Evolutionary conservation across 2,329 filamentous ascomycete genomes (phyloP).

Genomic region (Neonectria punicea): DNA sequence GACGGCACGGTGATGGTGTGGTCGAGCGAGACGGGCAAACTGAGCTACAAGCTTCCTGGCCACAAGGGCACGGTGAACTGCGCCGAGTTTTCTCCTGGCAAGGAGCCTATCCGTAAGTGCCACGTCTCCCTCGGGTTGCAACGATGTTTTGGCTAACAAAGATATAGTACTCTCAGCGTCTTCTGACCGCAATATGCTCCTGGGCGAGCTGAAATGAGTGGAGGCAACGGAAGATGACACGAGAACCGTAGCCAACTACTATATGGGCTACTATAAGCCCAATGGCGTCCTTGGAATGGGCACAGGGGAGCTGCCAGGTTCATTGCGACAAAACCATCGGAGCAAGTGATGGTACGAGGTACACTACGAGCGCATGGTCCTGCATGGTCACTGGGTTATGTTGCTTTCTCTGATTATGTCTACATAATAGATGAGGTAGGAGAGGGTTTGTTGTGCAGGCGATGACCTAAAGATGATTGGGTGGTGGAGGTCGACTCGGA

Average conservation of each 20-base stretch:
- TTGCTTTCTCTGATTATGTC: not conserved
- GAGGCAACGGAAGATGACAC: conserved; percentile 51
- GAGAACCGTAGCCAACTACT: conserved; percentile 11
- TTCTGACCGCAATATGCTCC: conserved; percentile 85
- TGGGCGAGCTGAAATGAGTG: conserved; percentile 77
- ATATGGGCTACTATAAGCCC: conserved; percentile 10
- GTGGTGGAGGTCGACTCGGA: not conserved
- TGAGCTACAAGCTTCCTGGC: conserved; percentile 93
- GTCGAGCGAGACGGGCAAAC: conserved; percentile 87
- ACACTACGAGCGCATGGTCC: not conserved
- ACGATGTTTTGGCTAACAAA: conserved; percentile 46
- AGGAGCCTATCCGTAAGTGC: conserved; percentile 85
- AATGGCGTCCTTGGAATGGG: conserved; percentile 6
- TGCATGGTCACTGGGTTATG: not conserved
- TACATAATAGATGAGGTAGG: not conserved
- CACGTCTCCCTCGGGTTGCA: not conserved
- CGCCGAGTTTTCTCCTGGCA: conserved; percentile 86
- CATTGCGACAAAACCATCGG: not conserved
- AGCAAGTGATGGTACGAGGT: not conserved
- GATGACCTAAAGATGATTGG: not conserved
- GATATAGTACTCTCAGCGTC: conserved; percentile 84
- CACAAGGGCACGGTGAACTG: conserved; percentile 97
- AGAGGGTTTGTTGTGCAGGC: not conserved
- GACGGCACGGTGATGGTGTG: conserved; percentile 93
- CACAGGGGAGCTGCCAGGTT: not conserved